phyloP scores from a whole-genome alignment of 176 grass and related monocot species.

The Pontederia crassipes region DNA sequence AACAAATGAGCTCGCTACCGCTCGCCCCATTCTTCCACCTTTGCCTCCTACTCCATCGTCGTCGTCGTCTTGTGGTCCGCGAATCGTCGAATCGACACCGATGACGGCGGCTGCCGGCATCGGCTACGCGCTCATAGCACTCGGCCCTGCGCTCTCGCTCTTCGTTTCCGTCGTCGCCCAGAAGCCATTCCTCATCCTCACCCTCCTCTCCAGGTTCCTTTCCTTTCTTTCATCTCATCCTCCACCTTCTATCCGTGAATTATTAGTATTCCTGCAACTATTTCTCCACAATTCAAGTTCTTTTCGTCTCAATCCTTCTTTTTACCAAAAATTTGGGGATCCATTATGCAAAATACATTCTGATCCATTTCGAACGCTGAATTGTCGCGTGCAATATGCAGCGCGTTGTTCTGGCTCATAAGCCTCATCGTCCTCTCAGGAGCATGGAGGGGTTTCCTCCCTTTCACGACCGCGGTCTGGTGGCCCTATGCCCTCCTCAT shows the following conservation, averaged over 20 bases:
- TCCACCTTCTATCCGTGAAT: neutral
- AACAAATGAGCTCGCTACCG: too few species aligned
- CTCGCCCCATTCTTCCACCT: too few species aligned
- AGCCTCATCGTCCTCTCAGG: constrained; percentile 82
- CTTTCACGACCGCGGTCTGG: constrained; percentile 48
- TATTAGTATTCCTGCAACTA: neutral
- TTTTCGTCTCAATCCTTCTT: too few species aligned
- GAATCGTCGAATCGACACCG: neutral
- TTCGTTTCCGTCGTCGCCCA: constrained; percentile 60
- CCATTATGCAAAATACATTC: too few species aligned
- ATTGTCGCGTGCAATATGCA: constrained; percentile 17
- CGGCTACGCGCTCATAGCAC: constrained; percentile 67
- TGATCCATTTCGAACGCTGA: too few species aligned
- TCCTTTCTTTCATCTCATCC: neutral
- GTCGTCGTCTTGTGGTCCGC: too few species aligned
- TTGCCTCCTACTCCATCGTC: too few species aligned
- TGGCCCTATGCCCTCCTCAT: constrained; percentile 68
- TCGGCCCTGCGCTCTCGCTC: constrained; percentile 84
- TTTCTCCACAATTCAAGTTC: too few species aligned
- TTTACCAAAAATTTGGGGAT: too few species aligned
- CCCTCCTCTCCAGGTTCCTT: constrained; percentile 69
- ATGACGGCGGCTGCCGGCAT: constrained; percentile 82
- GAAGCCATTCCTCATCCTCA: constrained; percentile 95
- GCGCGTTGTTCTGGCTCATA: constrained; percentile 89
- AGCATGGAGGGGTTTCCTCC: constrained; percentile 78